phyloP scores from a whole-genome alignment of 148 eudicot genomes.

The Chenopodium suecicum region DNA sequence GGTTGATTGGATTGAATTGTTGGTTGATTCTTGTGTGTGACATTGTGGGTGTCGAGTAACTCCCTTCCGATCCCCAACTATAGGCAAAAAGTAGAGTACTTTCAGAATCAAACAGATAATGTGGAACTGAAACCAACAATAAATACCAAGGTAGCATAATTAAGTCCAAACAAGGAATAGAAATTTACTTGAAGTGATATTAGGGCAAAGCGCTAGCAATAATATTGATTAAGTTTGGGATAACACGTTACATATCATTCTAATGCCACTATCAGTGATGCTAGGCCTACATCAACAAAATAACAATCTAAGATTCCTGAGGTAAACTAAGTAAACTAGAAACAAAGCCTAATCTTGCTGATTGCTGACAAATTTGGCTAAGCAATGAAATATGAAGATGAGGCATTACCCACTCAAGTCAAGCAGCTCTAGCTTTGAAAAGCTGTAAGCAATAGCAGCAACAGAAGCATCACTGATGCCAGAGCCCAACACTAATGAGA shows the following conservation, averaged over 20 bases:
- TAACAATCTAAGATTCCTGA: not conserved
- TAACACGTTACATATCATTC: conserved; percentile 85
- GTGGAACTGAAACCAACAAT: not conserved
- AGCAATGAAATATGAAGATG: not conserved
- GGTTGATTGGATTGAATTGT: too few species aligned
- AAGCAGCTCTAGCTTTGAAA: conserved; percentile 29
- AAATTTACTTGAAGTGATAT: conserved; percentile 81
- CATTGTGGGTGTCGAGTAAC: too few species aligned
- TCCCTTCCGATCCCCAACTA: not conserved
- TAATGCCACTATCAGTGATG: conserved; percentile 90
- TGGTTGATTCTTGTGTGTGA: too few species aligned
- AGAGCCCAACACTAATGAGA: too few species aligned
- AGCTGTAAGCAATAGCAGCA: too few species aligned
- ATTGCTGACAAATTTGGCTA: not conserved
- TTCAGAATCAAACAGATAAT: not conserved
- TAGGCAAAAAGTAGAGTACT: not conserved
- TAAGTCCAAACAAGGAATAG: conserved; percentile 6
- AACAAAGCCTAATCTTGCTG: conserved; percentile 6
- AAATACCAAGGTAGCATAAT: not conserved
- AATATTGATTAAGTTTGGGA: conserved; percentile 69
- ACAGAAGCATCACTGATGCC: too few species aligned
- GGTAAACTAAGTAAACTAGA: not conserved
- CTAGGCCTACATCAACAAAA: conserved; percentile 59
- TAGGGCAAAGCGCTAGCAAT: conserved; percentile 83
- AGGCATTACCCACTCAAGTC: conserved; percentile 89